Evolutionary conservation across 345 rosid species (phyloP), one percentile per base, ranked within the genome.

Genomic region (Nephelium lappaceum): DNA sequence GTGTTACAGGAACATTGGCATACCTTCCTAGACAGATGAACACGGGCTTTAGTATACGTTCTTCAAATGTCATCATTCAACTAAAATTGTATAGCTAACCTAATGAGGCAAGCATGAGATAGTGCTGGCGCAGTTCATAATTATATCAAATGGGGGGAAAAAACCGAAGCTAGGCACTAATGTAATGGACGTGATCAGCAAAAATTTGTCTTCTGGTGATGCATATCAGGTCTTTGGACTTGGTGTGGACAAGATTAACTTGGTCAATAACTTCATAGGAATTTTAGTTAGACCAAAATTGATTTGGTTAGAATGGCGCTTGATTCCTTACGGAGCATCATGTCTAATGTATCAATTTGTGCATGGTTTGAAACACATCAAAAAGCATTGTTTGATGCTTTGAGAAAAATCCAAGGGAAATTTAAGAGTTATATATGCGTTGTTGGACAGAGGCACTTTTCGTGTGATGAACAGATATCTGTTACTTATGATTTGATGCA

Each of bases 401-500:
- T 15, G 42, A 43, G 55, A 43, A 62, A 72, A 73, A 14, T 41
- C 36, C 25, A 60, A 60, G 67, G 77, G 11, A 9, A 41, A 38
- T 4, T 3, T 38, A 18, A n/a, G 31, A 57, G 75, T 11, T 72
- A 10, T 7, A 60, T 18, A 53, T 53, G n/a, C 15, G 69, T 42
- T 73, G 41, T 24, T 61, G 5, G 68, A 61, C 15, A 2, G 42
- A 45, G 43, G 43, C 16, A 61, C 19, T 10, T 3, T 42, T 42
- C 23, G 25, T 74, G 25, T 74, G 11, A 74, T 57, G 11, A 61
- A 41, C 3, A 43, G n/a, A 64, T 74, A 27, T 15, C 16, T 42
- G 10, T 74, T 27, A 12, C 68, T 45, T 74, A 9, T 18, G 69
- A 7, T 75, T 76, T 45, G 10, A 72, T 41, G 64, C 69, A 31